phyloP scores from a whole-genome alignment of 805 yeast genomes.

The Saturnispora sekii region DNA sequence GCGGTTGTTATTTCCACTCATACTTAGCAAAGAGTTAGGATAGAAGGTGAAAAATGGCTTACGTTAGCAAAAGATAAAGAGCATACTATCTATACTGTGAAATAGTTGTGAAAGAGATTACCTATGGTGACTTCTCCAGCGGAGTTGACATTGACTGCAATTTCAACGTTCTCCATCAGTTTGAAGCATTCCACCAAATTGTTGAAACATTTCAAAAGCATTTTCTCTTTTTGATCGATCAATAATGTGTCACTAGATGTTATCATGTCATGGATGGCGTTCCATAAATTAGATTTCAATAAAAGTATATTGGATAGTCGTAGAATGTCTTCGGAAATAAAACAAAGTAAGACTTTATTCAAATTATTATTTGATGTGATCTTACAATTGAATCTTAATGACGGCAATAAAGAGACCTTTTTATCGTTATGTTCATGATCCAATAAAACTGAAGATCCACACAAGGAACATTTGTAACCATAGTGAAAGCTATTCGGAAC shows the following conservation, averaged over 20 bases:
- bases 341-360: neutral
- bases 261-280: neutral
- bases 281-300: constrained; percentile 8
- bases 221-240: neutral
- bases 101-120: constrained; percentile 11
- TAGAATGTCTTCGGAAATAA: constrained; percentile 1
- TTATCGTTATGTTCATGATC: constrained; percentile 1
- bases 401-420: neutral
- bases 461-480: neutral
- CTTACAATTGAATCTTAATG: constrained; percentile 1
- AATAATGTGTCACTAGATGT: neutral
- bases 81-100: constrained; percentile 3
- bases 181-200: constrained; percentile 9
- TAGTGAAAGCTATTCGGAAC: neutral
- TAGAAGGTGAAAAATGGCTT: neutral
- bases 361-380: constrained; percentile 2
- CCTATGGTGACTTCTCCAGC: neutral
- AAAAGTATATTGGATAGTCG: constrained; percentile 8
- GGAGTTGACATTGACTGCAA: constrained; percentile 6
- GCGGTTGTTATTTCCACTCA: neutral
- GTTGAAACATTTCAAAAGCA: neutral
- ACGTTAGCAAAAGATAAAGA: neutral
- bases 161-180: constrained; percentile 4
- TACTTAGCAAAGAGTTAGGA: too few relatives aligned
- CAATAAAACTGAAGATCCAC: neutral